Percentiles rank a stretch among this genome's conserved stretches.
These are phyloP conservation scores for Paramarasmius palmivorus DNA, from an alignment of 1,284 basidiomycete species.

Conservation along the genomic window DNA sequence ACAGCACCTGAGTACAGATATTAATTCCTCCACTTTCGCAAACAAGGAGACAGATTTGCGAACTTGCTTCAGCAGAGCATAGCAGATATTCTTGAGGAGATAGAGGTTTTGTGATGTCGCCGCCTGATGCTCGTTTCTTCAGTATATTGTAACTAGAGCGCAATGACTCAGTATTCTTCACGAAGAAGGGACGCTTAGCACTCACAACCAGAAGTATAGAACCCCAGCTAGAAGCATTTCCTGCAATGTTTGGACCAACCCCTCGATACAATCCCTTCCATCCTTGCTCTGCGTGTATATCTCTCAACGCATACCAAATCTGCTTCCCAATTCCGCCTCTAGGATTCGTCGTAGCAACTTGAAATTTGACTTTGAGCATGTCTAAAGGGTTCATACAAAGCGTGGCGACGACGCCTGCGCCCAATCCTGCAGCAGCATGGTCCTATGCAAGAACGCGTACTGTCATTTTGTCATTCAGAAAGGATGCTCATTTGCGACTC, in stretches of 20 bases:
- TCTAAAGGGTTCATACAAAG: conserved; percentile 98
- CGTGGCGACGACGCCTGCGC: conserved; percentile 90
- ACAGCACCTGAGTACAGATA: conserved; percentile 65
- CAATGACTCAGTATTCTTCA: neutral
- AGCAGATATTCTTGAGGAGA: conserved; percentile 84
- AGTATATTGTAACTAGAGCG: conserved; percentile 86
- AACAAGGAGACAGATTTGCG: conserved; percentile 38
- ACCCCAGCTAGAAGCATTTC: conserved; percentile 99
- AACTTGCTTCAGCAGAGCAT: conserved; percentile 94
- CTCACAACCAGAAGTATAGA: conserved; percentile 96
- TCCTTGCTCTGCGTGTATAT: conserved; percentile 78
- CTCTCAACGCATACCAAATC: conserved; percentile 76
- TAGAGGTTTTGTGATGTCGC: conserved; percentile 59
- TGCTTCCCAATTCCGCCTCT: conserved; percentile 69
- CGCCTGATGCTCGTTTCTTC: conserved; percentile 72
- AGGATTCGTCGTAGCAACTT: conserved; percentile 78
- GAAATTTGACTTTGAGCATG: conserved; percentile 93
- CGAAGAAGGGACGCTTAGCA: conserved; percentile 19
- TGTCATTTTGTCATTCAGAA: neutral
- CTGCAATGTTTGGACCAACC: conserved; percentile 88
- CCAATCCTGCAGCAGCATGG: conserved; percentile 92
- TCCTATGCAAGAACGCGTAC: conserved; percentile 49
- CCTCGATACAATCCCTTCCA: conserved; percentile 91
- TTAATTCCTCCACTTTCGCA: conserved; percentile 18
- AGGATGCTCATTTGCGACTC: conserved; percentile 22